Evolutionary conservation across 2,329 filamentous ascomycete species (phyloP).

Genomic region (Paracamarosporium sp.): DNA sequence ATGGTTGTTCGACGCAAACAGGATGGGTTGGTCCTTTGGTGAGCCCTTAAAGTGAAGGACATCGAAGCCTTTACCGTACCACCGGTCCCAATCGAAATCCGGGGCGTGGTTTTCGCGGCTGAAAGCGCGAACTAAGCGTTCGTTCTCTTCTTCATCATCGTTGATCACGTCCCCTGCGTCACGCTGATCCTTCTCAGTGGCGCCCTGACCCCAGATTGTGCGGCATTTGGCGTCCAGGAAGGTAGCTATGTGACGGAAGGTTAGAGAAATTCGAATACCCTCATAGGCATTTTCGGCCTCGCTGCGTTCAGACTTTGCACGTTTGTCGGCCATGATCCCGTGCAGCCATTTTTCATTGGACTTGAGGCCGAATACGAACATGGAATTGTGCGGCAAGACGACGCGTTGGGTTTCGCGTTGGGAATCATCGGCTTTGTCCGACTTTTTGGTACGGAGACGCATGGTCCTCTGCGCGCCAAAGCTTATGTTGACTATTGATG

Average conservation of each 20-base stretch:
- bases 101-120: conserved; percentile 78
- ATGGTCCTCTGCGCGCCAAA: conserved; percentile 92
- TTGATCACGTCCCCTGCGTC: conserved; percentile 71
- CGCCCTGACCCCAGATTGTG: conserved; percentile 91
- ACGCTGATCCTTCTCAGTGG: conserved; percentile 69
- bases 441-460: conserved; percentile 83
- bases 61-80: conserved; percentile 84
- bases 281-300: conserved; percentile 72
- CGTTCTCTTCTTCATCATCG: conserved; percentile 69
- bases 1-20: conserved; percentile 44
- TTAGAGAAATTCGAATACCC: conserved; percentile 86
- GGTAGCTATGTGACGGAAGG: conserved; percentile 88
- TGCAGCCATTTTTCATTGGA: conserved; percentile 92
- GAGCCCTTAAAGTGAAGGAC: conserved; percentile 67
- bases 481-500: conserved; percentile 90
- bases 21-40: conserved; percentile 41
- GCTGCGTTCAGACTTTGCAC: conserved; percentile 70
- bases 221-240: conserved; percentile 72
- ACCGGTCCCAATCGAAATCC: conserved; percentile 74
- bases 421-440: conserved; percentile 22
- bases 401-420: conserved; percentile 67
- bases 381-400: conserved; percentile 83
- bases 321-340: conserved; percentile 87
- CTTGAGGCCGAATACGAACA: conserved; percentile 79
- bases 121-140: conserved; percentile 78